Evolutionary conservation across 768 basidiomycete genomes (phyloP).

Genomic region (Boletellus ananas): DNA sequence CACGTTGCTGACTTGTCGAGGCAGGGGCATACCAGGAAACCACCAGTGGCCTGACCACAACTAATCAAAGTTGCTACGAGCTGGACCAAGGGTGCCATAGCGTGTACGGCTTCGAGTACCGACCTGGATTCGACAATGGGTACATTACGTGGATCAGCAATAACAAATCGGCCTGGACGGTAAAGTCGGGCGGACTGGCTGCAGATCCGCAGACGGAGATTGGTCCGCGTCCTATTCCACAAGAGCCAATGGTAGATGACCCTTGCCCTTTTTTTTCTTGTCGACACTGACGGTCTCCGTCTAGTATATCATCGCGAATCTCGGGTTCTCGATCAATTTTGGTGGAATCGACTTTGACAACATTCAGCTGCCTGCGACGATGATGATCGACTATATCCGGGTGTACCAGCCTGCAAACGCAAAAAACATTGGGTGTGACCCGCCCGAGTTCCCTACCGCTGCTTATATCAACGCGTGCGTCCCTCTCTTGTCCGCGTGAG

Average conservation of each 20-base stretch:
- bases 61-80: slow-evolving; percentile 46
- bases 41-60: slow-evolving; percentile 33
- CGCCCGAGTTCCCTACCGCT: slow-evolving; percentile 65
- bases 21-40: slow-evolving; percentile 39
- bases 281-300: neutral
- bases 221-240: slow-evolving; percentile 52
- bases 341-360: slow-evolving; percentile 58
- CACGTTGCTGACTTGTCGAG: slow-evolving; percentile 1
- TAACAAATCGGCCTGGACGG: slow-evolving; percentile 52
- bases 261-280: too few relatives aligned
- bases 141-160: slow-evolving; percentile 74
- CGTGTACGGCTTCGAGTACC: slow-evolving; percentile 54
- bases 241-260: slow-evolving; percentile 61
- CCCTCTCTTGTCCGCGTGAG: neutral
- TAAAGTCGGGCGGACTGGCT: slow-evolving; percentile 46
- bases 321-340: slow-evolving; percentile 68
- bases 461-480: slow-evolving; percentile 71
- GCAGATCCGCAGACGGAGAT: slow-evolving; percentile 53
- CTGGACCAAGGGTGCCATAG: slow-evolving; percentile 39
- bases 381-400: slow-evolving; percentile 80
- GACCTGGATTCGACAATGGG: slow-evolving; percentile 43
- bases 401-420: slow-evolving; percentile 58
- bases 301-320: slow-evolving; percentile 67
- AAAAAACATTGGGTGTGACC: slow-evolving; percentile 65
- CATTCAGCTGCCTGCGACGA: slow-evolving; percentile 51